These are phyloP conservation scores for Pseudogymnoascus sp. DNA, from an alignment of 2,329 filamentous ascomycete species.

Conservation along the genomic window DNA sequence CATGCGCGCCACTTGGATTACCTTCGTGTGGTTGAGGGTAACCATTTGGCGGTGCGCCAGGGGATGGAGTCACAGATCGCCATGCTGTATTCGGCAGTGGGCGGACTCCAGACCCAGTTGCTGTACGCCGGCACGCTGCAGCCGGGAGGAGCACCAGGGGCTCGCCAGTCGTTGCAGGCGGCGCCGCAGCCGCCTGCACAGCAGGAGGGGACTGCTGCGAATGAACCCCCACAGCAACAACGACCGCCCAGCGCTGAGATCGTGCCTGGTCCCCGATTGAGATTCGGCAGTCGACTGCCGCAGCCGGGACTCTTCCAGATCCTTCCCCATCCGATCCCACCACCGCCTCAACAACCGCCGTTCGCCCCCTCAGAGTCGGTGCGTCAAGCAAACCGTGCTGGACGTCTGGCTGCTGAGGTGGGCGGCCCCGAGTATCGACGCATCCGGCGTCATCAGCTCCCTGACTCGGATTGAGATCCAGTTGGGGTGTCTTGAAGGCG, in stretches of 20 bases:
- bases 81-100: neutral
- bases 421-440: neutral
- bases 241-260: neutral
- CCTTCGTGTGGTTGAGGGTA: neutral
- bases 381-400: neutral
- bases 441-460: neutral
- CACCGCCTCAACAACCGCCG: neutral
- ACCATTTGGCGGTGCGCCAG: neutral
- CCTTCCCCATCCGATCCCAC: neutral
- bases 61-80: neutral
- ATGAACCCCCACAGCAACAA: neutral
- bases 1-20: neutral
- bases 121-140: neutral
- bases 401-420: neutral
- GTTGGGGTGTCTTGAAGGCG: neutral
- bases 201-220: neutral
- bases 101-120: neutral
- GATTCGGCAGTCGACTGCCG: neutral
- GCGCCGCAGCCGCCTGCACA: neutral
- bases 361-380: neutral
- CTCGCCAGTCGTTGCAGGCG: neutral
- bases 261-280: neutral
- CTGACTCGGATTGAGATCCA: neutral
- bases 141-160: neutral
- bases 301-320: constrained; percentile 1